A percentile compares a stretch with the other conserved stretches of the same genome.
phyloP scores from a whole-genome alignment of 1,284 basidiomycete genomes.

The Fomes fomentarius region DNA sequence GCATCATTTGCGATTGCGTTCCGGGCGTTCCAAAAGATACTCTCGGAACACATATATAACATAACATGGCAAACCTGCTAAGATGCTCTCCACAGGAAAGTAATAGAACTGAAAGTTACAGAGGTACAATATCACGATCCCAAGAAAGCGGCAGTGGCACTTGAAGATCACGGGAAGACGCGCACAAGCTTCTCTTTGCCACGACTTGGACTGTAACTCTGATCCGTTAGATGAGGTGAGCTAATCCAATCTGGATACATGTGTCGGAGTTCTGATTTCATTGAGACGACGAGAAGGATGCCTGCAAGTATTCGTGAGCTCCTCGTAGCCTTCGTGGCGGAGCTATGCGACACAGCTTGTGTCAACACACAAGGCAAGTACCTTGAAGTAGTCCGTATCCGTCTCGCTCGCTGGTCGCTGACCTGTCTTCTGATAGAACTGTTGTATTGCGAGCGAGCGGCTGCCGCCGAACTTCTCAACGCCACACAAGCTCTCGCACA shows the following conservation, averaged over 20 bases:
- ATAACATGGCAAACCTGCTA: not conserved
- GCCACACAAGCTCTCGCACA: conserved; percentile 12
- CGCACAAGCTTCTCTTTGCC: conserved; percentile 12
- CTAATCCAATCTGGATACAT: too few species aligned
- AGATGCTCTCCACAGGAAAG: not conserved
- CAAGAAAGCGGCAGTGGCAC: not conserved
- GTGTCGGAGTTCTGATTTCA: not conserved
- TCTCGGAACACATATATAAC: not conserved
- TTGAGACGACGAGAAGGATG: conserved; percentile 1
- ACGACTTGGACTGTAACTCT: too few species aligned
- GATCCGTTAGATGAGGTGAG: too few species aligned
- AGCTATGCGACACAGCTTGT: conserved; percentile 4
- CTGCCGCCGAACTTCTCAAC: conserved; percentile 2
- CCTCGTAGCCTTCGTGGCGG: not conserved
- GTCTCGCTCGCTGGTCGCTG: not conserved
- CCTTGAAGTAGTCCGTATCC: not conserved
- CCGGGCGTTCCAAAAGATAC: not conserved
- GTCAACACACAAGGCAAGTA: conserved; percentile 17
- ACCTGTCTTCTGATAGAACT: conserved; percentile 13
- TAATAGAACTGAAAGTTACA: not conserved
- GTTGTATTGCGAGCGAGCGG: conserved; percentile 8
- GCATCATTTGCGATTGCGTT: conserved; percentile 14
- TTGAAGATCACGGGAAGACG: conserved; percentile 12
- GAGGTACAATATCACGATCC: not conserved
- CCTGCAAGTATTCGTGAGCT: conserved; percentile 6